A percentile compares a stretch with the other conserved stretches of the same genome.
phyloP scores from a whole-genome alignment of 305 asterid species.

The Fraxinus floribunda region DNA sequence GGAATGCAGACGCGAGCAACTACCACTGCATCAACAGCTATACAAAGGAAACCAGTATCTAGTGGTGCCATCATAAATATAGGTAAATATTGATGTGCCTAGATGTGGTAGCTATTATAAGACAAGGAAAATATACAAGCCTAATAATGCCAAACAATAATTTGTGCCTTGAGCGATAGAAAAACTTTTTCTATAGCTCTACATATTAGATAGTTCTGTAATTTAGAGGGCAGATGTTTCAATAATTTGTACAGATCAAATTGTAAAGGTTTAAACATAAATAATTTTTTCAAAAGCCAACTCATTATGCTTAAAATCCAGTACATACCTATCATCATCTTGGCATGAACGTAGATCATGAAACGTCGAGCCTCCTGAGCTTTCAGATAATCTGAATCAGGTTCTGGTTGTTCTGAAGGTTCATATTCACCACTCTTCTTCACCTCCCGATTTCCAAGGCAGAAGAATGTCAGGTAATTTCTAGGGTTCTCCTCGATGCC shows the following conservation, averaged over 20 bases:
- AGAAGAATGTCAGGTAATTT: constrained; percentile 76
- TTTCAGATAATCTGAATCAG: constrained; percentile 64
- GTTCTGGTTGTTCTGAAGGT: constrained; percentile 75
- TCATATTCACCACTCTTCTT: constrained; percentile 83
- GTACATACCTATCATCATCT: constrained; percentile 83
- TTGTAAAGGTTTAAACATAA: not conserved
- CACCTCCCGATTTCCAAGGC: constrained; percentile 81
- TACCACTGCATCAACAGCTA: not conserved
- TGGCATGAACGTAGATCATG: constrained; percentile 92
- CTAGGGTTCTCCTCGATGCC: constrained; percentile 80
- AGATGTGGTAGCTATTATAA: not conserved
- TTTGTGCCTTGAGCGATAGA: not conserved
- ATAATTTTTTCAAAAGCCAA: not conserved
- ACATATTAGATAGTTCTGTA: not conserved
- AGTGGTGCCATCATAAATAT: not conserved
- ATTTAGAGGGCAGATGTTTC: not conserved
- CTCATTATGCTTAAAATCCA: not conserved
- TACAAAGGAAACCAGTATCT: not conserved
- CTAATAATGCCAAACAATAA: not conserved
- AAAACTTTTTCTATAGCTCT: not conserved
- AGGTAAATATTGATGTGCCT: not conserved
- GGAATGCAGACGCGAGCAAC: not conserved
- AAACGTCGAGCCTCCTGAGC: constrained; percentile 96
- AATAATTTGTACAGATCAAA: not conserved
- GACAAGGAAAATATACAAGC: not conserved